A percentile compares a stretch with the other conserved stretches of the same genome.
These are phyloP conservation scores for Punica granatum DNA, from an alignment of 345 rosid genomes.

Conservation along the genomic window DNA sequence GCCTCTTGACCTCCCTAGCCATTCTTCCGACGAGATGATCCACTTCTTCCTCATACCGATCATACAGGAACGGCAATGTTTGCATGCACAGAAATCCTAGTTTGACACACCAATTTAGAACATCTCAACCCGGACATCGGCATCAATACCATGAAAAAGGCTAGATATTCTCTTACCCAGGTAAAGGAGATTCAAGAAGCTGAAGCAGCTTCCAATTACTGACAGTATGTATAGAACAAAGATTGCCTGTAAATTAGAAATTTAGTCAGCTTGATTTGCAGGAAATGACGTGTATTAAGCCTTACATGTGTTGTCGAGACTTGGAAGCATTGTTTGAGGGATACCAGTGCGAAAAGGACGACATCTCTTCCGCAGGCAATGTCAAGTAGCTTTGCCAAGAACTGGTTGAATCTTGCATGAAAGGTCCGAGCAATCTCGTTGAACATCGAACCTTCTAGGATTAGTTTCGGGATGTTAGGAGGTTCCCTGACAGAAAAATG, in stretches of 20 bases:
- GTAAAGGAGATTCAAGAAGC: constrained; percentile 69
- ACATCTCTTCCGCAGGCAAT: constrained; percentile 65
- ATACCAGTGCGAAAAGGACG: constrained; percentile 50
- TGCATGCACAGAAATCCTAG: constrained; percentile 33
- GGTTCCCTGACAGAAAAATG: constrained; percentile 39
- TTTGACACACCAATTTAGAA: constrained; percentile 13
- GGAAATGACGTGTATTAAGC: neutral
- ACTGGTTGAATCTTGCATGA: constrained; percentile 36
- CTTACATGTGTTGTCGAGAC: neutral
- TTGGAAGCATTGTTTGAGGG: neutral
- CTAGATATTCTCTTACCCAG: constrained; percentile 35
- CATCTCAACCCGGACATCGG: neutral
- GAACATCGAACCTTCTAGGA: constrained; percentile 36
- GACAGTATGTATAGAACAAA: constrained; percentile 56
- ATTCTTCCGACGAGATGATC: constrained; percentile 34
- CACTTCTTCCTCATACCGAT: constrained; percentile 52
- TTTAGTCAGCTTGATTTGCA: neutral
- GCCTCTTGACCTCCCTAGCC: constrained; percentile 31
- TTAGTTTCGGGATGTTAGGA: constrained; percentile 38
- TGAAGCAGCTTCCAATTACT: constrained; percentile 59
- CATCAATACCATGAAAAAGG: neutral
- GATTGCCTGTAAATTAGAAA: neutral
- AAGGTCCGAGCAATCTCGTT: constrained; percentile 30
- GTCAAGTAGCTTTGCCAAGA: constrained; percentile 35
- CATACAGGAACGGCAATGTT: constrained; percentile 62